Evolutionary conservation across 345 rosid genomes (phyloP).

Genomic region (Brassica nigra): DNA sequence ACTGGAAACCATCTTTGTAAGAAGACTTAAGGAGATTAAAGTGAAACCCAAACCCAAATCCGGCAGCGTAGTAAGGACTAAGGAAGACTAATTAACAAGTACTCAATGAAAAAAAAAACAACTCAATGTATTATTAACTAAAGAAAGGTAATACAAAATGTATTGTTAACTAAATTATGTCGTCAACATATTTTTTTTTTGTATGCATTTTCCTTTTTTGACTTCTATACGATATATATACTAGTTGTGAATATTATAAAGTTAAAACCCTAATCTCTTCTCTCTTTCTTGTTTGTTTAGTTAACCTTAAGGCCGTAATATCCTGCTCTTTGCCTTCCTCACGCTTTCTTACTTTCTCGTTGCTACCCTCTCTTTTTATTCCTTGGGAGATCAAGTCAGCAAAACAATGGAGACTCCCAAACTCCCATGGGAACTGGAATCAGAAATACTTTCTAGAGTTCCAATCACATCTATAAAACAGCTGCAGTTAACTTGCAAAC

Average conservation of each 20-base stretch:
- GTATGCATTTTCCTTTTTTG: background rate
- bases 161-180: background rate
- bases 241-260: background rate
- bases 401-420: background rate
- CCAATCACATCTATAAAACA: background rate
- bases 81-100: background rate
- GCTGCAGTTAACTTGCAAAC: background rate
- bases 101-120: background rate
- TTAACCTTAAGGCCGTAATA: background rate
- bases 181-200: background rate
- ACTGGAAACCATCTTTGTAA: background rate
- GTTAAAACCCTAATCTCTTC: background rate
- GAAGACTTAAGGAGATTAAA: background rate
- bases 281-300: background rate
- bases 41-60: background rate
- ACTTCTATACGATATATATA: background rate
- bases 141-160: background rate
- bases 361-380: background rate
- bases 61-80: background rate
- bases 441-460: background rate
- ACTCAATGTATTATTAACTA: too few relatives aligned
- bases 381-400: background rate
- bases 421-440: background rate
- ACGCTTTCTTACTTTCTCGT: too few relatives aligned
- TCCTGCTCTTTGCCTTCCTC: background rate